Percentiles rank a stretch among this genome's conserved stretches.
Conservation (phyloP, 2,329 filamentous ascomycete species). For the Curvularia sp. region DNA sequence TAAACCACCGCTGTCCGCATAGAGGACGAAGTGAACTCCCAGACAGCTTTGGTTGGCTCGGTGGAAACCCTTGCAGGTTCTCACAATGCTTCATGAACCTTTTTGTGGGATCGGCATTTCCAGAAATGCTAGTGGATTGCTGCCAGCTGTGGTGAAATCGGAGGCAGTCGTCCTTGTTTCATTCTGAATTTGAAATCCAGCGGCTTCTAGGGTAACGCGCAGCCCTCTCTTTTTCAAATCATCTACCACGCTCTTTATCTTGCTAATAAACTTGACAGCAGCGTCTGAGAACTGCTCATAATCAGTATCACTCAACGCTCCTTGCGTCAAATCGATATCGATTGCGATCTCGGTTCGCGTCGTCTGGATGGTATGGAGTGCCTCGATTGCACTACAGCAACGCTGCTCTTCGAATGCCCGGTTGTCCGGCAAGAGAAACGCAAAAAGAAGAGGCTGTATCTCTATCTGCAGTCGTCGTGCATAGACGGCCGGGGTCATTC, state of each 20-base stretch:
- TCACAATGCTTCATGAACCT: background rate
- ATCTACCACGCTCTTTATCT: constrained; percentile 4
- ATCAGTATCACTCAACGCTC: constrained; percentile 6
- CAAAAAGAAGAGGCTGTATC: constrained; percentile 21
- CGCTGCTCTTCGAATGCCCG: constrained; percentile 14
- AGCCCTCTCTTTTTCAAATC: constrained; percentile 6
- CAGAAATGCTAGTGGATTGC: background rate
- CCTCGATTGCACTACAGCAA: constrained; percentile 12
- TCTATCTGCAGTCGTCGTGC: constrained; percentile 23
- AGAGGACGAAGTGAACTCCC: background rate
- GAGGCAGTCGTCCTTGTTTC: background rate
- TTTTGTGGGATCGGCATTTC: background rate
- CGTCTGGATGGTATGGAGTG: constrained; percentile 13
- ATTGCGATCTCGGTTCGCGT: constrained; percentile 14
- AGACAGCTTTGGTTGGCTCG: background rate
- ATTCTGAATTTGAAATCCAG: background rate
- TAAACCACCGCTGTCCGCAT: background rate
- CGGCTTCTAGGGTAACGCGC: background rate
- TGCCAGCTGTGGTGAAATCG: background rate
- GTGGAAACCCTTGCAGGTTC: background rate
- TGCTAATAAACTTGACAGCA: constrained; percentile 5
- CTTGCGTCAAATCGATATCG: constrained; percentile 17
- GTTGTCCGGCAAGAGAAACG: constrained; percentile 11
- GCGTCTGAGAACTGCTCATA: constrained; percentile 11
- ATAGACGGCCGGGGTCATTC: constrained; percentile 21